A percentile compares a stretch with the other conserved stretches of the same genome.
Conservation (phyloP, 2,329 filamentous ascomycete genomes). For the Pestalotiopsis sp. region DNA sequence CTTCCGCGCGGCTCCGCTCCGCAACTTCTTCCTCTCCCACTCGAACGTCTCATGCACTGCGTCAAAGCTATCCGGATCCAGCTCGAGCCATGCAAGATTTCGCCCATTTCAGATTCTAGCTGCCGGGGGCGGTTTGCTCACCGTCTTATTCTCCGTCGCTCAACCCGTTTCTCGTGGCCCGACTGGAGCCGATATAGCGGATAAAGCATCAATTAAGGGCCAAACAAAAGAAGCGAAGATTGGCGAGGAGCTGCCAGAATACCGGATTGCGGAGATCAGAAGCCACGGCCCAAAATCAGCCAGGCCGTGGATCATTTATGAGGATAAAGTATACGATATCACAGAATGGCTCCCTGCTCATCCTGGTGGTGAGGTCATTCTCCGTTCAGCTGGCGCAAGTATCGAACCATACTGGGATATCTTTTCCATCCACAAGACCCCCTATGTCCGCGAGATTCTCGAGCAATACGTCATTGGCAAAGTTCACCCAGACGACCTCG, state of each 20-base stretch:
- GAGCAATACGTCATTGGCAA: slow-evolving; percentile 65
- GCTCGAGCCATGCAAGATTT: slow-evolving; percentile 15
- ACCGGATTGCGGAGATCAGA: slow-evolving; percentile 50
- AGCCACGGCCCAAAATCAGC: slow-evolving; percentile 52
- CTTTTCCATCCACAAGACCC: slow-evolving; percentile 66
- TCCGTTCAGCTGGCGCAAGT: slow-evolving; percentile 63
- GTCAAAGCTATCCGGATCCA: background rate
- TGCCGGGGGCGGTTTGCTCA: slow-evolving; percentile 27
- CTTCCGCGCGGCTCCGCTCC: background rate
- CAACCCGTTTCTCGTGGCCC: slow-evolving; percentile 22
- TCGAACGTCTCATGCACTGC: background rate
- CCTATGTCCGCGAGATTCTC: slow-evolving; percentile 65
- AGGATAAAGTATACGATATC: slow-evolving; percentile 68
- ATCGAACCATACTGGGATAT: slow-evolving; percentile 72
- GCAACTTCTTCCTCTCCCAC: background rate
- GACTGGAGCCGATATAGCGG: slow-evolving; percentile 15
- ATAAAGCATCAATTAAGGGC: background rate
- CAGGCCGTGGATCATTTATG: slow-evolving; percentile 64
- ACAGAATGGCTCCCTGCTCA: slow-evolving; percentile 67
- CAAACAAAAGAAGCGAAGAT: slow-evolving; percentile 14
- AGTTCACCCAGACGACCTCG: slow-evolving; percentile 58
- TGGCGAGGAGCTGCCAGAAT: slow-evolving; percentile 45
- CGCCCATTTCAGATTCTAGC: slow-evolving; percentile 24
- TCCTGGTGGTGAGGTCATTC: slow-evolving; percentile 67
- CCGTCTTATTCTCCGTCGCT: slow-evolving; percentile 24